Base-by-base conservation (phyloP, 495 filamentous ascomycete genomes). In the Penicillium riverlandense region DNA sequence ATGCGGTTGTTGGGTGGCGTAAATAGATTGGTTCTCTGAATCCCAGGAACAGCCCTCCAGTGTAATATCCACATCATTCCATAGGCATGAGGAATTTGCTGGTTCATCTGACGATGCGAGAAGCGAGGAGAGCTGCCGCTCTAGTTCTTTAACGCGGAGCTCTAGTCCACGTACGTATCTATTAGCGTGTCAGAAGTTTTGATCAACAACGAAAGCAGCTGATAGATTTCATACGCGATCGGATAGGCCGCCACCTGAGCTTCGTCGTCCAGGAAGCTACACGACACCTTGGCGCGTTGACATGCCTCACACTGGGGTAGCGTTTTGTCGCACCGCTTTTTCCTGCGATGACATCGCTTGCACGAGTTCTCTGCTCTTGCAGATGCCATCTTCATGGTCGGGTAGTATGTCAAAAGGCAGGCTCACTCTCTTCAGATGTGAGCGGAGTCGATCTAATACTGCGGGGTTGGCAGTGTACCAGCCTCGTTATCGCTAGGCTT, bases 161-260 rank as follows among this genome's bases (percentile, higher is more conserved):
- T 67, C 64, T 10, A 67, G 45, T 9, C 58, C 49, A 12, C 58
- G 64, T 6, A 67, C 64, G 38, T 64, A 67, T 8, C 64, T 67
- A 46, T 42, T 16, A 22, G 10, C 10, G 39, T 38, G 30, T 51
- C 12, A 51, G 43, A n/a, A 11, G 6, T 39, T 15, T 6, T 11
- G 22, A 22, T 22, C 22, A 22, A 22, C 22, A 22, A 22, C 22
- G 10, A 31, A 8, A 9, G 14, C 28, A 34, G 29, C 7, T 3
- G 1, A 9, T 35, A 30, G 9, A 53, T 37, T 15, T 12, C 65
- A 37, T 48, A 68, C 63, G 50, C 55, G 43, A 68, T 57, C 8
- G 65, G 58, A 50, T 61, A 68, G 1, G 65, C 59, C 11, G 54
- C 65, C 5, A 58, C 56, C 28, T 68, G 61, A 12, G 52, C 41